These are phyloP conservation scores for Ceriops zippeliana DNA, from an alignment of 345 rosid species.

Conservation along the genomic window DNA sequence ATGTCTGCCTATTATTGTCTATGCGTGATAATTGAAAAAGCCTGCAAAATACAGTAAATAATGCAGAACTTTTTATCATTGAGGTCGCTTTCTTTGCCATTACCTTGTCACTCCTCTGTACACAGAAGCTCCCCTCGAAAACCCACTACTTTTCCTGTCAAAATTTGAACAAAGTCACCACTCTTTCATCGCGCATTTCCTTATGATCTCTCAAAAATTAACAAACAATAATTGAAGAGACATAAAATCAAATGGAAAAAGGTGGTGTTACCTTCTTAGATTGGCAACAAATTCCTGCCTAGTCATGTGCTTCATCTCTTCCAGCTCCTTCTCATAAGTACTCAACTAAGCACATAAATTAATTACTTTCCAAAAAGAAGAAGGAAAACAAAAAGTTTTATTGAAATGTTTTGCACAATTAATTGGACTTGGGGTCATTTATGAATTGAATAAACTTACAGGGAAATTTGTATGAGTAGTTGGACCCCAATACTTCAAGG, in stretches of 20 bases:
- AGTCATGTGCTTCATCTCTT: conserved; percentile 32
- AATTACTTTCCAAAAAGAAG: background rate
- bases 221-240: background rate
- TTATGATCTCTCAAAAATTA: background rate
- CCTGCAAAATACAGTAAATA: conserved; percentile 39
- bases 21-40: conserved; percentile 25
- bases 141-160: conserved; percentile 36
- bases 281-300: conserved; percentile 38
- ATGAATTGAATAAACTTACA: conserved; percentile 9
- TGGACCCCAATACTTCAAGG: conserved; percentile 33
- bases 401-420: background rate
- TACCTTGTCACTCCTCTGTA: conserved; percentile 36
- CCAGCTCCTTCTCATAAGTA: conserved; percentile 30
- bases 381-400: background rate
- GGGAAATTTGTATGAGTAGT: conserved; percentile 34
- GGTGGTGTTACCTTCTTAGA: conserved; percentile 24
- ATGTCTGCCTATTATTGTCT: conserved; percentile 34
- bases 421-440: background rate
- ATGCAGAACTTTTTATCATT: conserved; percentile 32
- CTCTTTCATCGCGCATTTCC: background rate
- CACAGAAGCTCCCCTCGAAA: conserved; percentile 34
- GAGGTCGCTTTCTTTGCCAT: conserved; percentile 34
- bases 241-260: background rate
- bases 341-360: conserved; percentile 11
- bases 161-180: conserved; percentile 13